Percentiles rank a stretch among this genome's conserved stretches.
Conservation (phyloP, 129 eudicot species). For the Glebionis coronaria region DNA sequence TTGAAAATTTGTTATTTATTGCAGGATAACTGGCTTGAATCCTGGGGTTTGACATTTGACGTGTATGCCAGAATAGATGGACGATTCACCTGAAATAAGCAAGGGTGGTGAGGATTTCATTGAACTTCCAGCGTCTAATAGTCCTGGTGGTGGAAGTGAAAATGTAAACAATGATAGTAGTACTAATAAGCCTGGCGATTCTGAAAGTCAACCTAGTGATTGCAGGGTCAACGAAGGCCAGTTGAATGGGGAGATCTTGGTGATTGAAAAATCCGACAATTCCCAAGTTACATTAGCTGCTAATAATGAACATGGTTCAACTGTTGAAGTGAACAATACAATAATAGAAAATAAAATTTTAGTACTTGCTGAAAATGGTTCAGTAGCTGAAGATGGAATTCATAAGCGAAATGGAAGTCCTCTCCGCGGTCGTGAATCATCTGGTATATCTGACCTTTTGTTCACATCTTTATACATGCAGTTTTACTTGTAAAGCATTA, state of each 20-base stretch:
- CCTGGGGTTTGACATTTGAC: slow-evolving; percentile 16
- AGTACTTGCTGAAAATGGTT: slow-evolving; percentile 52
- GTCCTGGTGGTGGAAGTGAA: slow-evolving; percentile 37
- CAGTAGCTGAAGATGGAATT: slow-evolving; percentile 37
- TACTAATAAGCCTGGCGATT: background rate
- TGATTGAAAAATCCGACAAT: slow-evolving; percentile 14
- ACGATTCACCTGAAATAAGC: slow-evolving; percentile 13
- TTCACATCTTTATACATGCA: slow-evolving; percentile 17
- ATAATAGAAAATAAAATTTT: slow-evolving; percentile 25
- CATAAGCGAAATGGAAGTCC: slow-evolving; percentile 38
- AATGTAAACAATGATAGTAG: slow-evolving; percentile 25
- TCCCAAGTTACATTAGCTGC: too few relatives aligned
- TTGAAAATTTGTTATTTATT: background rate
- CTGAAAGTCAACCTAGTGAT: slow-evolving; percentile 13
- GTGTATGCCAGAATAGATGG: slow-evolving; percentile 17
- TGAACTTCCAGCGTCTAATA: slow-evolving; percentile 42
- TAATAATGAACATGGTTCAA: too few relatives aligned
- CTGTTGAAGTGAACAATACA: slow-evolving; percentile 32
- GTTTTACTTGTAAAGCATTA: slow-evolving; percentile 7
- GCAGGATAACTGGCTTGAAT: slow-evolving; percentile 22
- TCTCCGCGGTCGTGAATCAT: slow-evolving; percentile 32
- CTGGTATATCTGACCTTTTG: slow-evolving; percentile 41
- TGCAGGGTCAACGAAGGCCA: slow-evolving; percentile 31
- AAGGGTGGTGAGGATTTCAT: slow-evolving; percentile 48
- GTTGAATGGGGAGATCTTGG: slow-evolving; percentile 26